Percentiles rank a stretch among this genome's conserved stretches.
Evolutionary conservation across 176 grass and related monocot genomes (phyloP).

Genomic region (Raddia guianensis): DNA sequence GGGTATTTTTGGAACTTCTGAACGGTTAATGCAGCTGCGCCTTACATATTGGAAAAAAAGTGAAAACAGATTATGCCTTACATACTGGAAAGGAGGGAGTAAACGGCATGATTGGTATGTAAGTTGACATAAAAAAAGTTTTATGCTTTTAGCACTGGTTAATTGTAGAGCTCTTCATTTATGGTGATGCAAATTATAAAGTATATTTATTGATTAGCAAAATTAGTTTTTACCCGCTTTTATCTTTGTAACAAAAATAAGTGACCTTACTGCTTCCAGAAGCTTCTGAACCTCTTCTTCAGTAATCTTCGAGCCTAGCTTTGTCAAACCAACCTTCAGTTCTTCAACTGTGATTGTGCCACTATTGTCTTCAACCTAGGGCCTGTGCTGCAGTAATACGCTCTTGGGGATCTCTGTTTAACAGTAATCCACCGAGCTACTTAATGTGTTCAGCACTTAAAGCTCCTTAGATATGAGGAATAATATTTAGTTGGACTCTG

Average conservation of each 20-base stretch:
- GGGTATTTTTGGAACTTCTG: too few species aligned
- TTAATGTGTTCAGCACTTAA: too few species aligned
- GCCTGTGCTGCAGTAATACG: conserved; percentile 74
- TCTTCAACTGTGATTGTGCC: conserved; percentile 79
- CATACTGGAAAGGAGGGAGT: too few species aligned
- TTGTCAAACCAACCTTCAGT: conserved; percentile 64
- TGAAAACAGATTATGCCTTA: too few species aligned
- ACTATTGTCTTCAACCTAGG: conserved; percentile 73
- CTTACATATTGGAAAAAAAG: too few species aligned
- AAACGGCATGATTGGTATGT: background rate
- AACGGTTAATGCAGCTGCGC: too few species aligned
- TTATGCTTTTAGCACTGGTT: background rate
- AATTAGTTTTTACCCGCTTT: conserved; percentile 61
- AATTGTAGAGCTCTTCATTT: background rate
- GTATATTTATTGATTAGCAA: background rate
- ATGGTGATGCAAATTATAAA: conserved; percentile 10
- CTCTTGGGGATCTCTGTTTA: conserved; percentile 49
- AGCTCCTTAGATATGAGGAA: too few species aligned
- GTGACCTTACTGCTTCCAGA: conserved; percentile 75
- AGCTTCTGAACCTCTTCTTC: conserved; percentile 74
- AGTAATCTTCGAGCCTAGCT: conserved; percentile 58
- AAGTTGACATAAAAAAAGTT: background rate
- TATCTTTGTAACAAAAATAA: conserved; percentile 58
- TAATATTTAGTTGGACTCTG: too few species aligned
- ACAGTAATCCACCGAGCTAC: too few species aligned